phyloP scores from a whole-genome alignment of 73 alveolate species.

The Diophrys appendiculata region DNA sequence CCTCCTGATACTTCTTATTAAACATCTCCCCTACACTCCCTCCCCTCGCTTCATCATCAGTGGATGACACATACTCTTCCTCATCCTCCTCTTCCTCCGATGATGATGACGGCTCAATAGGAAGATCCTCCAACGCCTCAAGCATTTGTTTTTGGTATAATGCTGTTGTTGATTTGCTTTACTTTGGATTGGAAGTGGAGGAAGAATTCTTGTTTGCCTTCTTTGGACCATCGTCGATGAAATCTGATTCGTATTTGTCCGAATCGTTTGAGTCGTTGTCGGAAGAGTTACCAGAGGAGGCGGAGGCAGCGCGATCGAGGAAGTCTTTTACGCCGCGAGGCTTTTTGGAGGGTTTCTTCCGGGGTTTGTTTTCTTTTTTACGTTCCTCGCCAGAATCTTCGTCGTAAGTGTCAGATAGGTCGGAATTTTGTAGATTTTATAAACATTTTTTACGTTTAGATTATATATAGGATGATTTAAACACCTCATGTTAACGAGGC shows the following conservation, averaged over 20 bases:
- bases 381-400: background rate
- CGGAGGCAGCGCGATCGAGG: background rate
- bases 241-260: constrained; percentile 57
- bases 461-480: background rate
- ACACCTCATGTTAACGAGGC: background rate
- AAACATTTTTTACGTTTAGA: background rate
- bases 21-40: constrained; percentile 13
- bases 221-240: constrained; percentile 47
- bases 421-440: background rate
- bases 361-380: background rate
- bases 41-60: constrained; percentile 15
- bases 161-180: constrained; percentile 1
- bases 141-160: background rate
- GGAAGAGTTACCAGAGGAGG: background rate
- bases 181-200: background rate
- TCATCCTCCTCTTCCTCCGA: constrained; percentile 3
- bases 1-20: constrained; percentile 22
- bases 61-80: constrained; percentile 23
- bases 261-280: background rate
- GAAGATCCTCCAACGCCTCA: background rate
- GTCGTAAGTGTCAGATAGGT: background rate
- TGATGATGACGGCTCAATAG: constrained; percentile 19
- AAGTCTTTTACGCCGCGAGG: background rate
- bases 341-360: background rate
- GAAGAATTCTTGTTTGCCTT: no score